phyloP scores from a whole-genome alignment of 2,329 filamentous ascomycete genomes.

The Pseudogymnoascus sp. region DNA sequence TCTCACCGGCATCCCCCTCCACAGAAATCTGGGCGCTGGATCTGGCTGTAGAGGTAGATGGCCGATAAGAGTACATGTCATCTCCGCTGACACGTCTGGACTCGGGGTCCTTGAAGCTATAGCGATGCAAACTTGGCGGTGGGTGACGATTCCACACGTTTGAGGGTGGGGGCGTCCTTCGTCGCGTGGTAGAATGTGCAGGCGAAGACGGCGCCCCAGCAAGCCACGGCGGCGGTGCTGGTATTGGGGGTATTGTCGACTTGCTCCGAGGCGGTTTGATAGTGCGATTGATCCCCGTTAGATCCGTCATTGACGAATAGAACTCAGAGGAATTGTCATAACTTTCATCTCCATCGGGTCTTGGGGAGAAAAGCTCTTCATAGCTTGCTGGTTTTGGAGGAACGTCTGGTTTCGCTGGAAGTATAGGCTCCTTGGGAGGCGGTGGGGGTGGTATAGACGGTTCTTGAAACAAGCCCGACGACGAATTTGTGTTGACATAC shows the following conservation, averaged over 20 bases:
- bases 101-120: slow-evolving; percentile 23
- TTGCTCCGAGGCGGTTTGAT: not conserved
- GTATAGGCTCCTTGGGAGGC: not conserved
- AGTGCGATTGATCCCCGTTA: not conserved
- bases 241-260: slow-evolving; percentile 3
- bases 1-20: slow-evolving; percentile 13
- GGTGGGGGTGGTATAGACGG: slow-evolving; percentile 13
- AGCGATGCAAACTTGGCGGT: slow-evolving; percentile 25
- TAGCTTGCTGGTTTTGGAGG: not conserved
- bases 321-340: not conserved
- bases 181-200: not conserved
- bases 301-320: slow-evolving; percentile 6
- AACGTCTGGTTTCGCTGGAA: not conserved
- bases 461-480: slow-evolving; percentile 23
- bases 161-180: slow-evolving; percentile 17
- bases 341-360: not conserved
- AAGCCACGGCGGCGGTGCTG: not conserved
- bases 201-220: not conserved
- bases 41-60: slow-evolving; percentile 29
- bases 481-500: slow-evolving; percentile 29
- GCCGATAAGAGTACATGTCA: slow-evolving; percentile 26
- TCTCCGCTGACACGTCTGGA: slow-evolving; percentile 27
- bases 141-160: slow-evolving; percentile 22
- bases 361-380: not conserved
- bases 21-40: slow-evolving; percentile 28